phyloP scores from a whole-genome alignment of 257 asterid species.

The Solanum paucissectum region DNA sequence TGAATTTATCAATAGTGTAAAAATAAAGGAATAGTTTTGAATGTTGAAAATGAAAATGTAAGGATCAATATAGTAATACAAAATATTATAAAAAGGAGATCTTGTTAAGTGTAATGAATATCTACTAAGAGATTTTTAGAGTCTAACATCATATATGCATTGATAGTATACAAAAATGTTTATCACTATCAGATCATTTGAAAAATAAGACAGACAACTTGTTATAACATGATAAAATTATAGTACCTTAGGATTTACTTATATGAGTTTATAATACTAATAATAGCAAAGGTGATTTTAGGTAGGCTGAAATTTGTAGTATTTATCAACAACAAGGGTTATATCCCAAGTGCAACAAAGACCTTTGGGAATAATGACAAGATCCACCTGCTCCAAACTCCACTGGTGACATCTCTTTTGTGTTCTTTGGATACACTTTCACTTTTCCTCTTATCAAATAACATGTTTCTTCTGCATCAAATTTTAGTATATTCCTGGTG shows the following conservation, averaged over 20 bases:
- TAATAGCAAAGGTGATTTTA: background rate
- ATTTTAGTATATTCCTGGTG: conserved; percentile 72
- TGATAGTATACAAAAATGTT: background rate
- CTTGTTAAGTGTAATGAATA: background rate
- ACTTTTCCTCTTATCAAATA: conserved; percentile 68
- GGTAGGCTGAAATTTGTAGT: conserved; percentile 58
- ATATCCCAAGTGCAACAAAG: conserved; percentile 92
- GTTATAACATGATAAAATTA: background rate
- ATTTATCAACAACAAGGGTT: conserved; percentile 59
- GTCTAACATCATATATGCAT: background rate
- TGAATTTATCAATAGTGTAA: background rate
- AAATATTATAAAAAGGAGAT: background rate
- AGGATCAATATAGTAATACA: background rate
- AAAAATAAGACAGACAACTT: background rate
- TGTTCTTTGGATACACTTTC: conserved; percentile 51
- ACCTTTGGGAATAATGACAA: conserved; percentile 70
- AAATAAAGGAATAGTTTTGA: background rate
- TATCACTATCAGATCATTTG: background rate
- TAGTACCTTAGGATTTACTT: background rate
- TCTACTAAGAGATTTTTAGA: background rate
- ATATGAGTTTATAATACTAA: background rate
- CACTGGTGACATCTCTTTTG: conserved; percentile 30
- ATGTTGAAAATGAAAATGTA: background rate
- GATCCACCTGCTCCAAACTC: conserved; percentile 82
- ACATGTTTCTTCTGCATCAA: conserved; percentile 71